Conservation (phyloP, 306 rosid species). For the Delonix regia region DNA sequence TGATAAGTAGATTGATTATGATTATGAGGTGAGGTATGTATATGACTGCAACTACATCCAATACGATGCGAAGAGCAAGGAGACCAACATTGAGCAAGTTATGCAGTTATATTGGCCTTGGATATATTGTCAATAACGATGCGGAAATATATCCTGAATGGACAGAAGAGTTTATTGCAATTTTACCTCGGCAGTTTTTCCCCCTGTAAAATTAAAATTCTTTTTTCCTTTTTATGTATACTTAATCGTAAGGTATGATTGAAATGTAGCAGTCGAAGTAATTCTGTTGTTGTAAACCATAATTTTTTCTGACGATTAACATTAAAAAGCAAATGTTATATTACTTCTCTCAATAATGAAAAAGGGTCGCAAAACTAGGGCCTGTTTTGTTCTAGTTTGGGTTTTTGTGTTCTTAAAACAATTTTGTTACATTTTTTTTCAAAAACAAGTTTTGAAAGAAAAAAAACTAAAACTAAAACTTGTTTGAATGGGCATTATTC, state of each 20-base stretch:
- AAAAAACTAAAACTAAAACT: too few species aligned
- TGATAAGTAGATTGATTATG: neutral
- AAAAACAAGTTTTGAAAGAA: too few species aligned
- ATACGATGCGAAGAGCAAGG: neutral
- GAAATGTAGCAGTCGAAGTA: neutral
- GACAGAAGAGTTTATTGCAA: neutral
- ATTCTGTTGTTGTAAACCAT: neutral
- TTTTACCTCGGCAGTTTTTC: neutral
- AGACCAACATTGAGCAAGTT: neutral
- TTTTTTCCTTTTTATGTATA: neutral
- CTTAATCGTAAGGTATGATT: neutral
- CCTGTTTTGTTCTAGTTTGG: too few species aligned
- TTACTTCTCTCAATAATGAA: slow-evolving; percentile 3
- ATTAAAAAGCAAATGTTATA: neutral
- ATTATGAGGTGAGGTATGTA: neutral
- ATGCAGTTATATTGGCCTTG: slow-evolving; percentile 15
- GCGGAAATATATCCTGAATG: slow-evolving; percentile 12
- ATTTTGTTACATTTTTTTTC: too few species aligned
- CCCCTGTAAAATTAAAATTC: slow-evolving; percentile 1
- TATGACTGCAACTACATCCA: neutral
- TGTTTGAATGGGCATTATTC: too few species aligned
- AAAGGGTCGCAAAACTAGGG: neutral
- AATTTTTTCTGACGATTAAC: neutral
- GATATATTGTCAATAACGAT: neutral
- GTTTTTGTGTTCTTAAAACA: too few species aligned